Evolutionary conservation across 1,284 basidiomycete species (phyloP), one percentile per base, ranked within the genome.

Genomic region (Apiotrichum sp.): DNA sequence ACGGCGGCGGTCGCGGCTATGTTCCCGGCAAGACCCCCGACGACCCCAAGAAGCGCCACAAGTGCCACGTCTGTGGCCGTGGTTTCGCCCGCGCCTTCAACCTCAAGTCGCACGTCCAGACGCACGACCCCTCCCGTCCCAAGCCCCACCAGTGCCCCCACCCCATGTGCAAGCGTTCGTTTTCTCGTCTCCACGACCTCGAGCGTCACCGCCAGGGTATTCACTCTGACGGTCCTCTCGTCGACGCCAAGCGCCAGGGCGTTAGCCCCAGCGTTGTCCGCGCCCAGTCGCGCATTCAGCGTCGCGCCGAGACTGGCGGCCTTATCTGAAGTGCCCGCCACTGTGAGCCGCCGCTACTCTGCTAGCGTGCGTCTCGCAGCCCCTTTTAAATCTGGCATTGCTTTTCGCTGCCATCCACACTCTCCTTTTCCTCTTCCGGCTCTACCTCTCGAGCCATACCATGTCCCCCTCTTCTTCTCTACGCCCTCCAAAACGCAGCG

Each of bases 161-260:
- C 65, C 48, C 62, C 8, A 64, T 64, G 31, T 78, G 76, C 62
- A 68, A 70, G 55, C 70, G 76, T 35, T 72, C 72, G 16, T 78
- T 78, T 61, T 76, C 75, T 16, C 72, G 76, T 41, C 62, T 75
- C 8, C 76, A 78, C 66, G 76, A 78, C 58, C 70, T 78, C 54
- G 76, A 78, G 62, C 70, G 76, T 35, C 76, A 78, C 61, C 72
- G 75, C 52, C 74, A 75, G 61, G 76, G 76, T 49, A 74, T 75
- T 62, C 75, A 77, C 62, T 70, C 68, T 38, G 75, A 77, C 54
- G 75, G 75, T 29, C 75, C 75, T 35, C 66, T 76, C 48, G 71
- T 74, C 60, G 73, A 74, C 53, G 74, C 74, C 36, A 75, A 75
- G 63, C 66, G 66, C 50, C 68, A 74, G 48, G 70, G 70, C 40